Evolutionary conservation across 306 rosid species (phyloP).

Genomic region (Vicia faba): DNA sequence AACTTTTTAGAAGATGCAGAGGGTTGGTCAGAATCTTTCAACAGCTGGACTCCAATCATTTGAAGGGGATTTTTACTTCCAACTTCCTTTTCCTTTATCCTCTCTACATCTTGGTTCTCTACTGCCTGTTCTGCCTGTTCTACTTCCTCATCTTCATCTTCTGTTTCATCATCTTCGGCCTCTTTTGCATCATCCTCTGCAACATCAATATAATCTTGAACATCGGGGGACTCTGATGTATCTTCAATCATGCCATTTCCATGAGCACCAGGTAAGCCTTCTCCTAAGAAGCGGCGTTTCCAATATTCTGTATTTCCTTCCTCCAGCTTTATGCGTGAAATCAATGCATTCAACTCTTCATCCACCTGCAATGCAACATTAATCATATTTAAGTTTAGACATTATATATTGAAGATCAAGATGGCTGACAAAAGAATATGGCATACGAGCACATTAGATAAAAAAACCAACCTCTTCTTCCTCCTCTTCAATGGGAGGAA

Average conservation of each 20-base stretch:
- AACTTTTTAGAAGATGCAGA: constrained; percentile 65
- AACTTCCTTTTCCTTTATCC: constrained; percentile 76
- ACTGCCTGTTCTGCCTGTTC: constrained; percentile 62
- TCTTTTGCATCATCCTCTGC: constrained; percentile 69
- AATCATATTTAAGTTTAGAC: constrained; percentile 35
- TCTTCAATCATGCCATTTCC: constrained; percentile 45
- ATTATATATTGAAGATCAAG: constrained; percentile 19
- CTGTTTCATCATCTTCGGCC: constrained; percentile 68
- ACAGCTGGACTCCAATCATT: constrained; percentile 92
- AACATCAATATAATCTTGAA: constrained; percentile 54
- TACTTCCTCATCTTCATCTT: constrained; percentile 68
- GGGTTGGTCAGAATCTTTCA: constrained; percentile 75
- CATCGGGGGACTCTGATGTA: constrained; percentile 52
- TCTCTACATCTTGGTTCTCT: constrained; percentile 75
- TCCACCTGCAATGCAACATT: constrained; percentile 68
- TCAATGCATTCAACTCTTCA: constrained; percentile 87
- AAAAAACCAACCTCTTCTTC: constrained; percentile 79
- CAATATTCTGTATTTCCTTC: constrained; percentile 96
- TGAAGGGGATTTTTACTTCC: constrained; percentile 88
- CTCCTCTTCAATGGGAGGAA: constrained; percentile 91
- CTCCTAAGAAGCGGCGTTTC: constrained; percentile 92
- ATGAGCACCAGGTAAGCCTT: constrained; percentile 55
- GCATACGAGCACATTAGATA: neutral
- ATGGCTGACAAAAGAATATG: constrained; percentile 28
- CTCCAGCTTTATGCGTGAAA: constrained; percentile 74